These are phyloP conservation scores for Colletotrichum godetiae DNA, from an alignment of 2,329 filamentous ascomycete genomes.

Conservation along the genomic window DNA sequence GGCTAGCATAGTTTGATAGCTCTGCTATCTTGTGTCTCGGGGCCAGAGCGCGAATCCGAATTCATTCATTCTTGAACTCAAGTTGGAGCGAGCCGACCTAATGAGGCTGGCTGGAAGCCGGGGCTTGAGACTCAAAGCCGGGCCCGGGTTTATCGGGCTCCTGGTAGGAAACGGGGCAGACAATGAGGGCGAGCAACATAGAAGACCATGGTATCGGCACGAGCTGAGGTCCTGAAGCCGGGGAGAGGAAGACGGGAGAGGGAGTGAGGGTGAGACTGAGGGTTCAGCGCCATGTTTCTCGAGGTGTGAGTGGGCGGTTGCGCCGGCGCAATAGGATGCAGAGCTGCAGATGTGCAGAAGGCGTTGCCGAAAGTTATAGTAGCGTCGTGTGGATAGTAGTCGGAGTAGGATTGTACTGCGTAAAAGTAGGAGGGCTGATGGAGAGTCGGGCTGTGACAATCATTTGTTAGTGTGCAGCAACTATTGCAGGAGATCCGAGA, in stretches of 20 bases:
- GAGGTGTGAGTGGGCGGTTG: conserved; percentile 1
- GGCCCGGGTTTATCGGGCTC: neutral
- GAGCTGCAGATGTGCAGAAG: conserved; percentile 15
- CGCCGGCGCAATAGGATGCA: neutral
- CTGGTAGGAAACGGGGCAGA: neutral
- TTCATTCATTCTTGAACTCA: neutral
- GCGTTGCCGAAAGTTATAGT: conserved; percentile 20
- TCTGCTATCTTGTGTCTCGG: conserved; percentile 12
- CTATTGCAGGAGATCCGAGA: neutral
- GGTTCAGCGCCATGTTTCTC: conserved; percentile 22
- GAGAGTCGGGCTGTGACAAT: neutral
- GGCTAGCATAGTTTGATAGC: neutral
- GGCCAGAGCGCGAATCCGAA: neutral
- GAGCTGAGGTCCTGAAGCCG: conserved; percentile 16
- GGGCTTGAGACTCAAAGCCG: neutral
- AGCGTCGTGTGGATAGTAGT: neutral
- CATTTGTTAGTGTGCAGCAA: neutral
- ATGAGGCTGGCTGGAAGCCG: conserved; percentile 17
- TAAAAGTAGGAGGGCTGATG: neutral
- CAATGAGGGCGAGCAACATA: neutral
- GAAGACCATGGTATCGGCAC: neutral
- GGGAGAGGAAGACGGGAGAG: neutral
- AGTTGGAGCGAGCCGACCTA: neutral
- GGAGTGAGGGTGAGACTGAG: conserved; percentile 22
- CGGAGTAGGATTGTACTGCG: neutral